Evolutionary conservation across 2,329 filamentous ascomycete species (phyloP), one percentile per base, ranked within the genome.

Genomic region (Tothia fuscella): DNA sequence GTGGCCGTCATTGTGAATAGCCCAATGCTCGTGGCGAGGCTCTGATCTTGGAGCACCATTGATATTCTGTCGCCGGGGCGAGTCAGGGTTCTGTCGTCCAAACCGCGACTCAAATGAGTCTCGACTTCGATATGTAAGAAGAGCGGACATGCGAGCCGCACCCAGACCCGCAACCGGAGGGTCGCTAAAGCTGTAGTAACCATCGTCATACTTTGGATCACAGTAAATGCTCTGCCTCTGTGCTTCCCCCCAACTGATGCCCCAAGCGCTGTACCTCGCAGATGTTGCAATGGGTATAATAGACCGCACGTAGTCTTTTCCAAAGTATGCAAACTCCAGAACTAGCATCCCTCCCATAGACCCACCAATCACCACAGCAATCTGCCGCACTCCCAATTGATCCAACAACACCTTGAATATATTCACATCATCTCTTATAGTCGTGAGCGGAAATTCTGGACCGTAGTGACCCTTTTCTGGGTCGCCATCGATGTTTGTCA

Each of bases 61-160:
- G 54, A 93, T 93, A 34, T 80, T 86, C 59, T 93, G 86, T 43
- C 78, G 74, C 57, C 81, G 83, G 5, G 82, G 81, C 1, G 87
- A 77, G 56, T 96, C 87, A 1, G 88, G 88, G 2, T 77, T 89
- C 58, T 95, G 96, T 45, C 91, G 78, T 14, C 91, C 91, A 56
- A 98, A 98, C 4, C 91, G 79, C 14, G 87, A 78, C 65, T 98
- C 91, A 51, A 98, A 98, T 0, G 91, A 96, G 63, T 98, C 89
- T 39, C 91, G 83, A 58, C 87, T 95, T 51, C 91, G 79, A 64
- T 98, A 98, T 5, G 91, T 98, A 52, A 98, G 69, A 28, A 98
- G 74, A 2, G 91, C 91, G 44, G 88, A 86, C 91, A 98, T 98
- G 54, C 91, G 86, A 20, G 91, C 91, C 6, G 91, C 91, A 10